phyloP scores from a whole-genome alignment of 352 stramenopile genomes.

The Pythium phragmiticola region DNA sequence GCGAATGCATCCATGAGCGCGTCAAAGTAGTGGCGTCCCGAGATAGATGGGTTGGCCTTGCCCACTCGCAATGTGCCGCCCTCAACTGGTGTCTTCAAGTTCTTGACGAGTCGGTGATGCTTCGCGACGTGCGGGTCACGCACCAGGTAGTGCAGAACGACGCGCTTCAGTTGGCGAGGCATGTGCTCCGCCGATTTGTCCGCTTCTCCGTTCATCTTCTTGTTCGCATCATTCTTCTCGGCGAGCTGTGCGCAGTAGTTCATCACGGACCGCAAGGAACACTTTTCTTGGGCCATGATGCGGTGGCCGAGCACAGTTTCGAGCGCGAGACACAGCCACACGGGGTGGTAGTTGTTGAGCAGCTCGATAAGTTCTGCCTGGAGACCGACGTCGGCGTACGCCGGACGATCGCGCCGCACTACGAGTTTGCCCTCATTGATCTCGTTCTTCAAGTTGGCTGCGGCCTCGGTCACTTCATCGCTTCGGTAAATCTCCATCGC shows the following conservation, averaged over 20 bases:
- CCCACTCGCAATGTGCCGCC: constrained; percentile 43
- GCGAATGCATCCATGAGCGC: constrained; percentile 88
- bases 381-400: constrained; percentile 90
- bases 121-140: constrained; percentile 59
- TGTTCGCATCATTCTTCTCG: constrained; percentile 15
- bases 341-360: constrained; percentile 90
- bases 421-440: constrained; percentile 71
- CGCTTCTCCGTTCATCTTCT: constrained; percentile 25
- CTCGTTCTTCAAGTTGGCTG: constrained; percentile 71
- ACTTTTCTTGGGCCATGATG: constrained; percentile 59
- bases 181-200: constrained; percentile 35
- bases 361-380: constrained; percentile 83
- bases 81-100: constrained; percentile 66
- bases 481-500: constrained; percentile 64
- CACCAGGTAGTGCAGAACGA: constrained; percentile 65
- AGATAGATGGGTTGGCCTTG: constrained; percentile 71
- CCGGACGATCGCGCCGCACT: constrained; percentile 83
- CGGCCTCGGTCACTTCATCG: constrained; percentile 46
- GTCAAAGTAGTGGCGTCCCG: constrained; percentile 75
- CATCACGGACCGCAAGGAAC: constrained; percentile 55
- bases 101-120: constrained; percentile 68
- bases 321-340: constrained; percentile 90
- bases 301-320: constrained; percentile 81
- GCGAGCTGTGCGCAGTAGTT: constrained; percentile 11
- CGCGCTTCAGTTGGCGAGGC: constrained; percentile 50